A percentile compares a stretch with the other conserved stretches of the same genome.
These are phyloP conservation scores for Ophiosphaerella herpotricha DNA, from an alignment of 2,329 filamentous ascomycete genomes.

Conservation along the genomic window DNA sequence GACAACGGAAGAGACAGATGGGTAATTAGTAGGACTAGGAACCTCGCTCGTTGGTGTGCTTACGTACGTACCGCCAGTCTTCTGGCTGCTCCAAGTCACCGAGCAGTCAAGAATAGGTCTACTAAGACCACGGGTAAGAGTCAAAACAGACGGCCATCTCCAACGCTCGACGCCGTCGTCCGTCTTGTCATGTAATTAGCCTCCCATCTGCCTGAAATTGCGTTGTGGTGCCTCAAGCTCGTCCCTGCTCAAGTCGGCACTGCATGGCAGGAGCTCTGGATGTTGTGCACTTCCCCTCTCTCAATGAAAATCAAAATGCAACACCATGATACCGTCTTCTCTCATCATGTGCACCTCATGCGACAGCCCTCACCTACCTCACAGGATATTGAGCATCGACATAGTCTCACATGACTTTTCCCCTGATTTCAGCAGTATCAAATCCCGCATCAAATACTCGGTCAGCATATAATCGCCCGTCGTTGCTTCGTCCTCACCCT, in stretches of 20 bases:
- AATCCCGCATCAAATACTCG: constrained; percentile 41
- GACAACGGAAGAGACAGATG: no score
- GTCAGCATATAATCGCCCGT: constrained; percentile 34
- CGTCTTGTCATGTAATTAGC: no score
- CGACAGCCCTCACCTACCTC: constrained; percentile 28
- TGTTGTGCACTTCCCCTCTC: constrained; percentile 11
- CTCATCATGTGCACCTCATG: constrained; percentile 27
- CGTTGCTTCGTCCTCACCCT: constrained; percentile 27
- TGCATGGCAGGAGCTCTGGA: constrained; percentile 8
- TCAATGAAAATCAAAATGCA: not conserved
- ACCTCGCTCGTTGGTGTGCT: no score
- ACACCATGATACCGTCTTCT: constrained; percentile 6
- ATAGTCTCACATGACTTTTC: constrained; percentile 47
- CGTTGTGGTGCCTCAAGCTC: not conserved
- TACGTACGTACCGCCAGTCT: no score
- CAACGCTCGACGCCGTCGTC: no score
- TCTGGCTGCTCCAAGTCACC: no score
- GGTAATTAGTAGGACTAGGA: no score
- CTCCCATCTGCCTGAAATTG: no score
- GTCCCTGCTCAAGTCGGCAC: not conserved
- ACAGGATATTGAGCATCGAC: constrained; percentile 45
- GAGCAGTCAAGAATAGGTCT: no score
- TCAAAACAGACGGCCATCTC: no score
- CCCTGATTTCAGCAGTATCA: constrained; percentile 41
- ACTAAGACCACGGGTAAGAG: no score